These are phyloP conservation scores for Lactifluus volemus DNA, from an alignment of 768 basidiomycete genomes.

Conservation along the genomic window DNA sequence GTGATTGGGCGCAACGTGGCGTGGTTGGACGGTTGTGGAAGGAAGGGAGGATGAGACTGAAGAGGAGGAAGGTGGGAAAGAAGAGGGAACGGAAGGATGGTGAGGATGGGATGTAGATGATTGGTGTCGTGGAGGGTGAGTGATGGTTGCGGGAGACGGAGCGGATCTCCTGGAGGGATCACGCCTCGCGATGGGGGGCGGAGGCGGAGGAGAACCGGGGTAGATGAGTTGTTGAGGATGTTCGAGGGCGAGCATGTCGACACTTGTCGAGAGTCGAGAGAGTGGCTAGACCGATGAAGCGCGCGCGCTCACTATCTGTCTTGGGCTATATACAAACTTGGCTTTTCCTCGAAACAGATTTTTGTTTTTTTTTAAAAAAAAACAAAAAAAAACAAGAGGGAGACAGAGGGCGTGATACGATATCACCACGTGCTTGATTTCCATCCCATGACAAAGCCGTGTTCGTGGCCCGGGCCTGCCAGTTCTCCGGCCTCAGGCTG, in stretches of 20 bases:
- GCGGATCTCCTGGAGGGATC: slow-evolving; percentile 6
- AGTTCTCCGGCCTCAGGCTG: background rate
- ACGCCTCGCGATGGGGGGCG: slow-evolving; percentile 7
- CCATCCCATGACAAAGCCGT: no score
- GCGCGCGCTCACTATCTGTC: background rate
- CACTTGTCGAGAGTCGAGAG: background rate
- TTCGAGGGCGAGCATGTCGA: slow-evolving; percentile 43
- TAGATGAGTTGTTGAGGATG: slow-evolving; percentile 27
- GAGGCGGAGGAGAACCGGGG: slow-evolving; percentile 5
- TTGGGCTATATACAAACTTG: slow-evolving; percentile 1
- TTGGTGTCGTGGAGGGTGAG: slow-evolving; percentile 18
- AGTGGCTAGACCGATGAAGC: background rate
- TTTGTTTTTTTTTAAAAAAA: background rate
- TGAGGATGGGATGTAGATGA: slow-evolving; percentile 17
- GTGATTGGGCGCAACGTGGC: slow-evolving; percentile 60
- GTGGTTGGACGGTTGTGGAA: slow-evolving; percentile 58
- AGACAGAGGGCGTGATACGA: no score
- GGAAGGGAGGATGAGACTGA: slow-evolving; percentile 22
- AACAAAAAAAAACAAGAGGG: background rate
- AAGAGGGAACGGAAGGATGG: slow-evolving; percentile 23
- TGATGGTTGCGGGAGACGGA: slow-evolving; percentile 1
- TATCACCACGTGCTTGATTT: no score
- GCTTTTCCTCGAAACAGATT: background rate
- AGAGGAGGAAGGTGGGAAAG: slow-evolving; percentile 24
- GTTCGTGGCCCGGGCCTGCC: no score